Evolutionary conservation across 345 rosid species (phyloP), one percentile per base, ranked within the genome.

Genomic region (Citrus reticulata): DNA sequence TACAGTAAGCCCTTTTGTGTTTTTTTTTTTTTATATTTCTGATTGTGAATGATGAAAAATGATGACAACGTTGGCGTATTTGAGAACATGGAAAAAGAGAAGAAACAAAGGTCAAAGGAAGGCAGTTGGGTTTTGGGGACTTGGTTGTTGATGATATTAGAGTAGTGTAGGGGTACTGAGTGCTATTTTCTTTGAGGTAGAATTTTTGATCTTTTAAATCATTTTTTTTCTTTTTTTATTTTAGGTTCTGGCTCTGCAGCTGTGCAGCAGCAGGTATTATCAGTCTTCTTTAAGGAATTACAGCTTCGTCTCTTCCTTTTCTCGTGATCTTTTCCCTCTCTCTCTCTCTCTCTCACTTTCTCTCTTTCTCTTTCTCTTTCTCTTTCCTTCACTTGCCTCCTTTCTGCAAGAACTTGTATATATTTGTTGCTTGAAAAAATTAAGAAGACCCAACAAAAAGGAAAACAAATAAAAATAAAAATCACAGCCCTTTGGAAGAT

Each of bases 91-190:
- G 72, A 81, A 64, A 62, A 78, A 84, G 68, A 72, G 64, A 11
- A 60, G 73, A 69, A 78, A 58, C 90, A 79, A 81, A 87, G 92
- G 98, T 93, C 98, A 92, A 93, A 88, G 92, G 72, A 85, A 80
- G 81, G 92, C 90, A 87, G 93, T 86, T 90, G 91, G 83, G 69
- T 46, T 25, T 76, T 54, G 22, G 7, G 22, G 58, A 54, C 58
- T 54, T 17, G 22, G 22, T 16, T 54, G 58, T 54, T 1, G n/a
- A 16, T 74, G 42, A 75, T 65, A 46, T 60, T 51, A 32, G 54
- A 62, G 54, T 22, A n/a, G 29, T 54, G 54, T 67, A 77, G 85
- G 77, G 32, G 88, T 84, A 75, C 87, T 90, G 85, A 85, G 85
- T 84, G 84, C 60, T 39, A 65, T 62, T 59, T 22, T 59, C 9